Evolutionary conservation across 1,284 basidiomycete species (phyloP), one percentile per base, ranked within the genome.

Genomic region (Ustilago tritici): DNA sequence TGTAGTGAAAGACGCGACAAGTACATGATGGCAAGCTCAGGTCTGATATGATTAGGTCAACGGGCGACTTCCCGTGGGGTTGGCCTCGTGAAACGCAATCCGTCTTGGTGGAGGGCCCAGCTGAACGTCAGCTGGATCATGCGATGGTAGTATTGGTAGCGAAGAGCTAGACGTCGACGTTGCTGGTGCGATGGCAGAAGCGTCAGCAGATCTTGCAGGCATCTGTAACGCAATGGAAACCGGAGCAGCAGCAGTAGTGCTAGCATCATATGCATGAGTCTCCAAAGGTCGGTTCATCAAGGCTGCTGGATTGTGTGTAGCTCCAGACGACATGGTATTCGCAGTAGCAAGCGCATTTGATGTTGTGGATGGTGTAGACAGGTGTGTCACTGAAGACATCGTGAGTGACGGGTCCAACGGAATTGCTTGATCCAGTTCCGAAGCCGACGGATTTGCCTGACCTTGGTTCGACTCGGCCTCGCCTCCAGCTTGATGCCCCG

Each of bases 21-120:
- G 34, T 52, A 52, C 49, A 35, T 12, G 36, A 56, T 56, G 53
- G 9, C 14, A 38, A 35, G 28, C 19, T 8, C 54, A 28, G 19
- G 10, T 32, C 14, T 14, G 15, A 57, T 6, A n/a, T 9, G n/a
- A 23, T 54, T 17, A 61, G 9, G 28, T n/a, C 3, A 14, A 10
- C n/a, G 50, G 43, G 2, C 23, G 35, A 49, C 35, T 57, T 9
- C 35, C 23, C 35, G 49, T 35, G 6, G 40, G 31, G 50, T 38
- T 36, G 17, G 73, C 46, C 9, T 76, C 73, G 46, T 70, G 63
- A 47, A 75, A 75, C 2, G 72, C 72, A 31, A 75, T 75, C 36
- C 46, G 62, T 40, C 67, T 57, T 38, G 61, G 72, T 3, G 72
- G 64, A 35, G 57, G 67, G 4, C 58, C 64, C 15, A 8, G 23